Base-by-base conservation (phyloP, 2,329 filamentous ascomycete genomes). In the Fusarium foetens region DNA sequence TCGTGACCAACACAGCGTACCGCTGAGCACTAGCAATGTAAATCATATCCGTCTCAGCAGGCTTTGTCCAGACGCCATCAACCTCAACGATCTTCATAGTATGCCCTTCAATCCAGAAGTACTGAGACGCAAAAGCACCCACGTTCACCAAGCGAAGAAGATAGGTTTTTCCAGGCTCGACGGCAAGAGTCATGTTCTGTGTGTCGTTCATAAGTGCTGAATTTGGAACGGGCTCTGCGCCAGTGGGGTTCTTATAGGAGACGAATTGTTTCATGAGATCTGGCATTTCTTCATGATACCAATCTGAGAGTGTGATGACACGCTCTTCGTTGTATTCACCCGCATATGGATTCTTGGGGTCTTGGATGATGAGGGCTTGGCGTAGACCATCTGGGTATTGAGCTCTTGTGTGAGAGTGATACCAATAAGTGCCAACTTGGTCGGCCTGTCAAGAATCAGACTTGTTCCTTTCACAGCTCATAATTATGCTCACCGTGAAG, bases 391-490 rank as follows among this genome's bases (percentile, higher is more conserved):
- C 55, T 1, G 45, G 45, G 21, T 58, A 52, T 14, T 52, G 45
- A 9, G 33, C 27, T 23, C 25, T 23, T 36, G 35, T 49, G 25
- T 58, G 55, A 21, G 55, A 58, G 3, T 58, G 55, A 19, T 58
- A 58, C 55, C 55, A 58, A 5, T 51, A 58, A 3, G 55, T 58
- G 0, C 55, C 55, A 16, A 49, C 42, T 23, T 58, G 55, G 5
- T 58, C 42, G 6, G 10, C 33, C 42, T 58, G 41, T 36, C 31
- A 8, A 0, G 1, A 35, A 3, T 55, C 38, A 55, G 53, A 0
- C n/a, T 17, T 23, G n/a, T 7, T n/a, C 0, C 3, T 5, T 8
- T 53, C 3, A 12, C 4, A 3, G 5, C 3, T n/a, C n/a, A n/a
- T n/a, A n/a, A n/a, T n/a, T n/a, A n/a, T n/a, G n/a, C n/a, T 55